Percentiles rank a stretch among this genome's conserved stretches.
phyloP scores from a whole-genome alignment of 2,329 filamentous ascomycete genomes.

The Fusarium papillatum region DNA sequence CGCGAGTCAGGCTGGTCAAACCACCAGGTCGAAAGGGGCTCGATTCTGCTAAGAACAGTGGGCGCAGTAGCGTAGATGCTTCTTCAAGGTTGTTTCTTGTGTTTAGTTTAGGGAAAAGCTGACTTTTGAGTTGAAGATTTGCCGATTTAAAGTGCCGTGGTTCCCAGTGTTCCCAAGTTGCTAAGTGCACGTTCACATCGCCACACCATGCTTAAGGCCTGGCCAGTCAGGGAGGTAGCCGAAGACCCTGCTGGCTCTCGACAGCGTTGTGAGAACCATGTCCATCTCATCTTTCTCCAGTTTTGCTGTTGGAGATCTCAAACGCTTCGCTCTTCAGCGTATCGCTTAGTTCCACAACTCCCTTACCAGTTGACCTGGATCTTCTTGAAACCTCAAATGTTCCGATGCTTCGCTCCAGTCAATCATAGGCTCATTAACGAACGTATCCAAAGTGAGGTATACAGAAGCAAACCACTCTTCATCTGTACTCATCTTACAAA shows the following conservation, averaged over 20 bases:
- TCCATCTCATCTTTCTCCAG: neutral
- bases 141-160: neutral
- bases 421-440: neutral
- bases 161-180: neutral
- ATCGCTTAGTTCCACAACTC: neutral
- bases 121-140: neutral
- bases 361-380: neutral
- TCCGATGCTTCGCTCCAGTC: neutral
- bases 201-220: neutral
- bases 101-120: neutral
- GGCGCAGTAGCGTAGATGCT: neutral
- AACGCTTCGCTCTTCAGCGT: neutral
- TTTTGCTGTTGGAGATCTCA: neutral
- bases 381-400: neutral
- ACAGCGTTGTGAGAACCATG: neutral
- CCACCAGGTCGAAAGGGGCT: slow-evolving; percentile 3
- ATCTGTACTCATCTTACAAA: neutral
- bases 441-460: neutral
- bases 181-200: neutral
- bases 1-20: neutral
- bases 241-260: neutral
- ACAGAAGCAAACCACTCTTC: neutral
- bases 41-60: neutral
- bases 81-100: neutral
- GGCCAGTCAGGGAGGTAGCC: neutral